Percentiles rank a stretch among this genome's conserved stretches.
Evolutionary conservation across 176 grass and related monocot genomes (phyloP).

Genomic region (Phyllostachys edulis): DNA sequence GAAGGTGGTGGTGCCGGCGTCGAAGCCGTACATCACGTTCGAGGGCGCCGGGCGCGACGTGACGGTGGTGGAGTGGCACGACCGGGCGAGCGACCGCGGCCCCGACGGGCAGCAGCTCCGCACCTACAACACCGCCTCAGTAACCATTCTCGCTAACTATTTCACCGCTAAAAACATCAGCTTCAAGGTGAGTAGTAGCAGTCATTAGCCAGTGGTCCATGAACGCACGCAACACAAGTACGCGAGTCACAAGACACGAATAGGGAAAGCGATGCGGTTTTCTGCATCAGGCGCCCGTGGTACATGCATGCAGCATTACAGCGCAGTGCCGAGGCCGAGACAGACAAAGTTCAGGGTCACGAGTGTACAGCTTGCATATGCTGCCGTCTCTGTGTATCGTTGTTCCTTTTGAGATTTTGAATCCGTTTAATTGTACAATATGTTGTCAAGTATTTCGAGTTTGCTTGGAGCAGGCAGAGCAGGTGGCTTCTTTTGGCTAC

Average conservation of each 20-base stretch:
- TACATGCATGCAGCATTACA: neutral
- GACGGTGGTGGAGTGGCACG: slow-evolving; percentile 96
- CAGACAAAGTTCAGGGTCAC: slow-evolving; percentile 43
- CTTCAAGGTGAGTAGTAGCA: slow-evolving; percentile 77
- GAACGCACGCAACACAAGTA: neutral
- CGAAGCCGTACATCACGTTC: slow-evolving; percentile 93
- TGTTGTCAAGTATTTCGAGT: neutral
- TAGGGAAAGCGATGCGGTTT: neutral
- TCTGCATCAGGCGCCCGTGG: neutral
- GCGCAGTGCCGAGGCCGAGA: slow-evolving; percentile 13
- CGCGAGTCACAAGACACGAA: slow-evolving; percentile 30
- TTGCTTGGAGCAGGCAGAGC: slow-evolving; percentile 22
- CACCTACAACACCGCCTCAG: slow-evolving; percentile 94
- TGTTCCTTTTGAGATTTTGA: slow-evolving; percentile 26
- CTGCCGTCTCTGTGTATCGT: neutral
- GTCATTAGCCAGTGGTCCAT: neutral
- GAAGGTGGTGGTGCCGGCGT: slow-evolving; percentile 81
- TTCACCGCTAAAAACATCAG: slow-evolving; percentile 98
- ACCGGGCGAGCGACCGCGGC: slow-evolving; percentile 77
- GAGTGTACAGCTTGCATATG: neutral
- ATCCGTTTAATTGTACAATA: neutral
- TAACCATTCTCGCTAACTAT: slow-evolving; percentile 89
- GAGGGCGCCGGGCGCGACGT: slow-evolving; percentile 67
- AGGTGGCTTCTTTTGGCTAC: slow-evolving; percentile 1
- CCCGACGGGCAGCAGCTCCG: slow-evolving; percentile 83